Evolutionary conservation across 768 basidiomycete species (phyloP).

Genomic region (Auriscalpium microsporum): DNA sequence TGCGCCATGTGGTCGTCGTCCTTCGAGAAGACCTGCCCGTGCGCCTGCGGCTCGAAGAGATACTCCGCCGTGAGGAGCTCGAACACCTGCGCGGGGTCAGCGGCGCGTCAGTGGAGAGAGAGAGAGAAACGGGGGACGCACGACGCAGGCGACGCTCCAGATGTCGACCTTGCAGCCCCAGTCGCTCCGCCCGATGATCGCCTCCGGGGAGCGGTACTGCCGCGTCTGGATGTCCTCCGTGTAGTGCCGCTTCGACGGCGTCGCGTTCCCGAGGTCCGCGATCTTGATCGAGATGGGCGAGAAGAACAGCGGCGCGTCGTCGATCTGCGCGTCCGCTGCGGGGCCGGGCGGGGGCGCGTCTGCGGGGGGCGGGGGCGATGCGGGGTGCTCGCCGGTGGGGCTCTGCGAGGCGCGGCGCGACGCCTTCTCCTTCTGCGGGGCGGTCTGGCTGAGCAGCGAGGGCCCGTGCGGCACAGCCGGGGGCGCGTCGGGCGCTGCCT

Average conservation of each 20-base stretch:
- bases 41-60: slow-evolving; percentile 83
- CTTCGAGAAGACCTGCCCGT: slow-evolving; percentile 75
- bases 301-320: slow-evolving; percentile 5
- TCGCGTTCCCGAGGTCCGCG: slow-evolving; percentile 90
- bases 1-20: slow-evolving; percentile 97
- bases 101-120: neutral
- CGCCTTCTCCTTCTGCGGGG: slow-evolving; percentile 19
- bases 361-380: too few species aligned
- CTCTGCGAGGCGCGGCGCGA: slow-evolving; percentile 4
- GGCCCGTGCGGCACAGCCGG: slow-evolving; percentile 19
- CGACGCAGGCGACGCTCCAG: slow-evolving; percentile 87
- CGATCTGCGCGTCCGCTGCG: too few species aligned
- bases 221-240: slow-evolving; percentile 97
- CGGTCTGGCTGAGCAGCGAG: slow-evolving; percentile 29
- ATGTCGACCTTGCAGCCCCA: slow-evolving; percentile 85
- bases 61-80: slow-evolving; percentile 89
- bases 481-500: slow-evolving; percentile 3
- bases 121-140: slow-evolving; percentile 27
- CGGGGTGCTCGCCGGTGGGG: neutral
- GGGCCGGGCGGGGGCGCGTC: too few species aligned
- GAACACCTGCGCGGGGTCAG: slow-evolving; percentile 47
- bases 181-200: slow-evolving; percentile 77
- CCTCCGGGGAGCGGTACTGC: slow-evolving; percentile 92
- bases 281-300: slow-evolving; percentile 77
- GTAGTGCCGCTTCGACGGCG: slow-evolving; percentile 82